Conservation (phyloP, 805 yeast species). For the Ogataea methylovora region DNA sequence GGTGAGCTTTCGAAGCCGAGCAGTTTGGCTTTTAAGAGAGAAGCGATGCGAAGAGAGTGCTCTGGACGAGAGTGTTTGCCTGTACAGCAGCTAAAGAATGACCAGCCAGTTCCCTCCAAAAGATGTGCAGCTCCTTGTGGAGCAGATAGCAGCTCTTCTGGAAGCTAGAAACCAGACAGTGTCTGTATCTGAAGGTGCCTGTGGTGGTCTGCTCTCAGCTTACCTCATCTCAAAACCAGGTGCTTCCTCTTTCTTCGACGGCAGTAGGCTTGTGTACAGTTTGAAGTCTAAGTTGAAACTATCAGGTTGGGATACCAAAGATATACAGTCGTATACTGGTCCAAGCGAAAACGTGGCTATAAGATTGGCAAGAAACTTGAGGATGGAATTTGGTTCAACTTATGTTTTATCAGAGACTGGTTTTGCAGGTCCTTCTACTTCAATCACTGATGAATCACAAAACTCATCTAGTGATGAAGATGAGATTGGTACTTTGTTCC, state of each 20-base stretch:
- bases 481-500: constrained; percentile 58
- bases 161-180: constrained; percentile 51
- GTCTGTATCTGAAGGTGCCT: constrained; percentile 82
- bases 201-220: constrained; percentile 82
- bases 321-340: constrained; percentile 68
- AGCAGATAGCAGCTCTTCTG: constrained; percentile 50
- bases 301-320: constrained; percentile 72
- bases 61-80: too few species aligned
- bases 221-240: constrained; percentile 80
- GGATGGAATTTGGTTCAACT: constrained; percentile 76
- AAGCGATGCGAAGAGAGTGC: too few species aligned
- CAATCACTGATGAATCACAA: constrained; percentile 8
- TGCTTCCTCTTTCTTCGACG: constrained; percentile 76
- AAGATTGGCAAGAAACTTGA: constrained; percentile 69
- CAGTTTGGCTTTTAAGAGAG: too few species aligned
- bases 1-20: too few species aligned
- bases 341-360: constrained; percentile 72
- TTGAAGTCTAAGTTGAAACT: constrained; percentile 65
- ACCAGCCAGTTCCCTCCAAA: constrained; percentile 48
- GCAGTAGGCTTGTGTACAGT: constrained; percentile 77
- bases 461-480: constrained; percentile 15
- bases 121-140: constrained; percentile 42
- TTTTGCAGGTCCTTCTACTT: constrained; percentile 69
- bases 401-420: constrained; percentile 83
- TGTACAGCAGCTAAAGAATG: too few species aligned